These are phyloP conservation scores for Dactylorhiza incarnata DNA, from an alignment of 106 monocot species.

Conservation along the genomic window DNA sequence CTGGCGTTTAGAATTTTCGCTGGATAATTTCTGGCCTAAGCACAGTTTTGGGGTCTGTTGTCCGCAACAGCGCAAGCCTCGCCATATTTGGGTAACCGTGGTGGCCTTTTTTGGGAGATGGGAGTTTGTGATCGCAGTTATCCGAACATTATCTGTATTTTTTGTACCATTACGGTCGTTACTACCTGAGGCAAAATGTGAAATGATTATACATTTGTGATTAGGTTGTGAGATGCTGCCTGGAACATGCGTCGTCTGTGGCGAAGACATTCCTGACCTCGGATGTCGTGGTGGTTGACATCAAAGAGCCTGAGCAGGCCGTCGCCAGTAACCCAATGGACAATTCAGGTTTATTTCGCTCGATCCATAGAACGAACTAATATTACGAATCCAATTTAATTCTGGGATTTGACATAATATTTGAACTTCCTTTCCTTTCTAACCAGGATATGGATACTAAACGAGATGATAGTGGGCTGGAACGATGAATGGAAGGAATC, in stretches of 20 bases:
- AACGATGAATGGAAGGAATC: conserved; percentile 3
- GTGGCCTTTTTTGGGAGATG: too few relatives aligned
- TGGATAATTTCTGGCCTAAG: too few relatives aligned
- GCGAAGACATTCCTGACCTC: conserved; percentile 52
- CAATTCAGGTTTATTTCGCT: conserved; percentile 29
- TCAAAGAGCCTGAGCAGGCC: conserved; percentile 47
- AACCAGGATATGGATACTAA: conserved; percentile 9
- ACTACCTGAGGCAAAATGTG: too few relatives aligned
- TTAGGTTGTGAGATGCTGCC: conserved; percentile 55
- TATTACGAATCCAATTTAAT: background rate
- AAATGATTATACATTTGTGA: background rate
- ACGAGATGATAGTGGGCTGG: background rate
- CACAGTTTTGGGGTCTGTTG: too few relatives aligned
- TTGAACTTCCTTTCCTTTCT: background rate
- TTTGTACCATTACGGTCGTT: too few relatives aligned
- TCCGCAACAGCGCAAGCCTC: too few relatives aligned
- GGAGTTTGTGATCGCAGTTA: too few relatives aligned
- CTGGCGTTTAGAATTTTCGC: too few relatives aligned
- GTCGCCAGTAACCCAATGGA: conserved; percentile 44
- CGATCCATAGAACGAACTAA: background rate
- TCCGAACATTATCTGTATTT: too few relatives aligned
- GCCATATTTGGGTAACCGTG: background rate
- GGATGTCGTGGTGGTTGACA: conserved; percentile 49
- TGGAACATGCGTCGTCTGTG: conserved; percentile 53
- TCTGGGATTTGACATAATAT: background rate